A percentile compares a stretch with the other conserved stretches of the same genome.
Evolutionary conservation across 2,329 filamentous ascomycete species (phyloP).

Genomic region (Colletotrichum eremochloae): DNA sequence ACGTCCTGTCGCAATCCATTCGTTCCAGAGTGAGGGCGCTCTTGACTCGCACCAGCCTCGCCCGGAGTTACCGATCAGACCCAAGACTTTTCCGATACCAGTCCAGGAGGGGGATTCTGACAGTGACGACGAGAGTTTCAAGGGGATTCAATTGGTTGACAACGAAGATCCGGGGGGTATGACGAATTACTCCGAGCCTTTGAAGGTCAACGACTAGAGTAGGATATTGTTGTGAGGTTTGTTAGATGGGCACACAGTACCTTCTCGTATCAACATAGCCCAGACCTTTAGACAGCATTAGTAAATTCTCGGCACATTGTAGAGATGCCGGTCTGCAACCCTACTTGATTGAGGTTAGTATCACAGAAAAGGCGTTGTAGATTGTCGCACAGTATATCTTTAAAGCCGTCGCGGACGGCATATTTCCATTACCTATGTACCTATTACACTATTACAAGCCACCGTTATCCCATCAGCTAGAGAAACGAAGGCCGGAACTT

Average conservation of each 20-base stretch:
- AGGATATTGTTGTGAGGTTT: background rate
- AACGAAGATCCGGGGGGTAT: conserved; percentile 48
- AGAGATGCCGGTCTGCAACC: background rate
- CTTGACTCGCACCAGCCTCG: conserved; percentile 20
- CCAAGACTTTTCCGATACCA: conserved; percentile 28
- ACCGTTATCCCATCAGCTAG: background rate
- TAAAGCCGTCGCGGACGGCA: background rate
- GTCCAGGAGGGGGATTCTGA: conserved; percentile 25
- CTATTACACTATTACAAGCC: background rate
- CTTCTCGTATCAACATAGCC: background rate
- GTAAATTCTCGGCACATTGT: background rate
- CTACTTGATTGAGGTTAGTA: background rate
- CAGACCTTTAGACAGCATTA: background rate
- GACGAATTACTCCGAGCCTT: conserved; percentile 25
- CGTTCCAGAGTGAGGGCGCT: conserved; percentile 33
- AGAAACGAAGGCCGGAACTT: background rate
- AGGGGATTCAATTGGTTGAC: conserved; percentile 54
- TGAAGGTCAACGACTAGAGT: conserved; percentile 21
- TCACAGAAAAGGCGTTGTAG: background rate
- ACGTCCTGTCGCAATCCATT: conserved; percentile 17
- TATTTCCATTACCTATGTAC: background rate
- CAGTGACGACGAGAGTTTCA: conserved; percentile 53
- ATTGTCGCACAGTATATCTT: background rate
- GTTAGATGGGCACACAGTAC: conserved; percentile 4
- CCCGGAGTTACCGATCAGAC: conserved; percentile 27